Evolutionary conservation across 2,329 filamentous ascomycete species (phyloP), one percentile per base, ranked within the genome.

Genomic region (Grosmannia penicillata): DNA sequence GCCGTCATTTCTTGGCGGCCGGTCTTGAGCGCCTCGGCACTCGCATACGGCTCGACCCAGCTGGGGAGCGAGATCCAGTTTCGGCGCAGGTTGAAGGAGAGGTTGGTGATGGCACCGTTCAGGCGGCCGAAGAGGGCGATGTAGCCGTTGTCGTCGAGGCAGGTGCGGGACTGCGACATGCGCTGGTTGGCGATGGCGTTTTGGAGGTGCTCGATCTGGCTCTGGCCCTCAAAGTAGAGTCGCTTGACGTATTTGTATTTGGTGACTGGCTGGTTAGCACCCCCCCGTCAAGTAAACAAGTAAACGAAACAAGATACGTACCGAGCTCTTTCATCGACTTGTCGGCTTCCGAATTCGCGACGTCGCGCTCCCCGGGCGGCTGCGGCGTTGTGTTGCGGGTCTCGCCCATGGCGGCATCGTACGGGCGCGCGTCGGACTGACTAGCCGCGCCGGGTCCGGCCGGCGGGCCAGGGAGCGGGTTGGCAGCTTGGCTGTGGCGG

Each of bases 221-320:
- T 71, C 54, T 93, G 91, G 53, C 89, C 86, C 47, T 96, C 91
- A 56, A 96, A 96, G 56, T 95, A 98, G 51, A 95, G 82, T 40
- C 86, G 78, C 65, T 98, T 98, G 41, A 98, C 89, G 55, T 95
- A 94, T 57, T 93, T 93, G 57, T 98, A 98, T 63, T 98, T 98
- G 48, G 75, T 76, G 53, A 38, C 47, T 60, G 53, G 17, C 22
- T 14, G 22, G n/a, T 41, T 6, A 15, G 42, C 30, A 56, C 64
- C 8, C 24, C 7, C n/a, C 21, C 7, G 8, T 7, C 4, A 17
- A 28, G 33, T 7, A 21, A 27, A 37, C 28, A 28, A n/a, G 8
- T 29, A 8, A 32, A 32, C 4, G 37, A 45, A 21, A 43, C 22
- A 43, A 23, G 15, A 42, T 27, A 57, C 65, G 45, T 63, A 75